phyloP scores from a whole-genome alignment of 2,329 filamentous ascomycete species.

The Polychaeton citri region DNA sequence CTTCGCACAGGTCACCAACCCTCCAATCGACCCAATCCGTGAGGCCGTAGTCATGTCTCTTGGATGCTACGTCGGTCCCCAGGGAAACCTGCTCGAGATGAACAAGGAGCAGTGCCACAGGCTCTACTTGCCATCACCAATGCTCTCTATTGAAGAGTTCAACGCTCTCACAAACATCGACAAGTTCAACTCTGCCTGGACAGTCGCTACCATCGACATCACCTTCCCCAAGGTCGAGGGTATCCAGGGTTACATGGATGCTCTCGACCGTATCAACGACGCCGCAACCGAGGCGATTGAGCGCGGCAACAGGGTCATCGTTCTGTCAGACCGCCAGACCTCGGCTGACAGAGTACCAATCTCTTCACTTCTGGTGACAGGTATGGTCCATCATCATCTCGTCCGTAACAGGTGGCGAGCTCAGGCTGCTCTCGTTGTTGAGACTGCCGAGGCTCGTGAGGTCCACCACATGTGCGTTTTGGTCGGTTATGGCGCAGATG shows the following conservation, averaged over 20 bases:
- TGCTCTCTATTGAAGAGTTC: slow-evolving; percentile 82
- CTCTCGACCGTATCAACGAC: slow-evolving; percentile 78
- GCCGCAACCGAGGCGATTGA: slow-evolving; percentile 74
- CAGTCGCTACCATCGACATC: slow-evolving; percentile 78
- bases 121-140: slow-evolving; percentile 73
- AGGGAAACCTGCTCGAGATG: slow-evolving; percentile 93
- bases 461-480: slow-evolving; percentile 99
- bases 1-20: slow-evolving; percentile 95
- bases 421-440: slow-evolving; percentile 70
- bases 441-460: slow-evolving; percentile 90
- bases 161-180: slow-evolving; percentile 72
- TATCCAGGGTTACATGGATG: slow-evolving; percentile 68
- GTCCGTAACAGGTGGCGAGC: slow-evolving; percentile 94
- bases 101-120: slow-evolving; percentile 77
- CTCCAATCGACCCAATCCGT: slow-evolving; percentile 90
- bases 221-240: slow-evolving; percentile 84
- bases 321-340: slow-evolving; percentile 80
- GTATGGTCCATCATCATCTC: slow-evolving; percentile 89
- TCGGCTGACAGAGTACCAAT: slow-evolving; percentile 72
- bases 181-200: slow-evolving; percentile 63
- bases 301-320: slow-evolving; percentile 68
- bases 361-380: slow-evolving; percentile 74
- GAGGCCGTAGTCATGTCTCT: slow-evolving; percentile 98
- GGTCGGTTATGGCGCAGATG: slow-evolving; percentile 87
- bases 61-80: slow-evolving; percentile 89